phyloP scores from a whole-genome alignment of 805 yeast genomes.

The Cyberlindnera lachancei region DNA sequence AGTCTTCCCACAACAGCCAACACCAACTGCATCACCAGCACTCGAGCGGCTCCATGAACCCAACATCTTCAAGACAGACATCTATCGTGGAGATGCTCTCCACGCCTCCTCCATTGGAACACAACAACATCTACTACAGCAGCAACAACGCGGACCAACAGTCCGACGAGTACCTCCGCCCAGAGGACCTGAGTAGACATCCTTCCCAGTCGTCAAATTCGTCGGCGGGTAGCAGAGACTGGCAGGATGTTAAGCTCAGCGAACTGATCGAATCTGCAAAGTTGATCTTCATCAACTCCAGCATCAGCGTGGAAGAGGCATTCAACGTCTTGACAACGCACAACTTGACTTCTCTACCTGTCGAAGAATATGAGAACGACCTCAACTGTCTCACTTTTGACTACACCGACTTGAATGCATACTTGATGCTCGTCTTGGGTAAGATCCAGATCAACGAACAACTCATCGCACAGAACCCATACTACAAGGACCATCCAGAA shows the following conservation, averaged over 20 bases:
- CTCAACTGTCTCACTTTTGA: conserved; percentile 80
- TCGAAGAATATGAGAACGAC: conserved; percentile 46
- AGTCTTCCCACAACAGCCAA: too few species aligned
- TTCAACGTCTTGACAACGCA: conserved; percentile 68
- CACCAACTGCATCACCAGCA: too few species aligned
- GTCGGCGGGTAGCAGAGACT: conserved; percentile 56
- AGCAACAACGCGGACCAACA: background rate
- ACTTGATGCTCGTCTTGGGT: conserved; percentile 76
- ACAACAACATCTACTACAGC: conserved; percentile 1
- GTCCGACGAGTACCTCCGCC: background rate
- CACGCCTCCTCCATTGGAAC: conserved; percentile 62
- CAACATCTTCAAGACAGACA: conserved; percentile 47
- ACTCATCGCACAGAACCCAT: conserved; percentile 19
- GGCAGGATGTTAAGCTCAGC: conserved; percentile 65
- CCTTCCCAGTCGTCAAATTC: conserved; percentile 32
- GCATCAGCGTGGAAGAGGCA: conserved; percentile 77
- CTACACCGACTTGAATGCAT: conserved; percentile 84
- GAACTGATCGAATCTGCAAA: conserved; percentile 77
- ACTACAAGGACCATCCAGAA: conserved; percentile 26
- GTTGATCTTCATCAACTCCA: conserved; percentile 59
- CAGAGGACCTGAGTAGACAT: conserved; percentile 17
- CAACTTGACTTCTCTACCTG: conserved; percentile 83
- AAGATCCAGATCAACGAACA: conserved; percentile 38
- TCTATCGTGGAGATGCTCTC: conserved; percentile 70
- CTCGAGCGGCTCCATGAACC: too few species aligned